Base-by-base conservation (phyloP, 306 rosid species). In the Astragalus glycyphyllos region DNA sequence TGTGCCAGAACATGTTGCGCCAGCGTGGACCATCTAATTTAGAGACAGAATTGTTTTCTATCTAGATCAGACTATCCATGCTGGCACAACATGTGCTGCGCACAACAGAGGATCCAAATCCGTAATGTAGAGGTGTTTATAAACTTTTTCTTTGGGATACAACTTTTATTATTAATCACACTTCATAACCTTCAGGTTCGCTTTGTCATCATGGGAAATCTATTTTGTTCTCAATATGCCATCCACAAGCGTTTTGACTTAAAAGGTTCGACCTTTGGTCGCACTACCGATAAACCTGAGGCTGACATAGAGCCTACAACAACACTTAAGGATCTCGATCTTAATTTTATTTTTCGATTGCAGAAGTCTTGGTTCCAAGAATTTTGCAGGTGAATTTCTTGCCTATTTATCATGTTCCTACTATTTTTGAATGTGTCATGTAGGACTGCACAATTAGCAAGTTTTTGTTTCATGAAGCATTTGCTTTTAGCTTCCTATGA, bases 191-290 rank as follows among this genome's bases (percentile, higher is more conserved):
- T 77, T 50, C 85, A 94, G 98, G 98, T 94, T 65, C 89, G 99
- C 9, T 94, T 94, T 75, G 92, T 94, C 77, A 91, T 94, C 56
- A 94, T 94, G 99, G 96, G 97, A 76, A 94, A 94, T 69, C 82
- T 94, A 46, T 94, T 94, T 66, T 89, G 97, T 77, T 82, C 99
- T 1, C 85, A 88, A 60, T 75, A 77, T 54, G 51, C 70, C 55
- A 91, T 94, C 71, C 99, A 94, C 10, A 74, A 87, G 73, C 88
- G 99, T 55, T 94, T 91, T 35, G 99, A 94, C 73, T 77, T 94
- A 50, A 94, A 94, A 87, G 99, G 99, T 59, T 94, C 99, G 13
- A 86, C 97, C 14, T 91, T 81, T 20, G 99, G 99, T 46, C 96
- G 99, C 44, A 70, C 79, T 13, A 91, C 99, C 0, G 85, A 86